Evolutionary conservation across 148 eudicot genomes (phyloP).

Genomic region (Salicornia ramosissima): DNA sequence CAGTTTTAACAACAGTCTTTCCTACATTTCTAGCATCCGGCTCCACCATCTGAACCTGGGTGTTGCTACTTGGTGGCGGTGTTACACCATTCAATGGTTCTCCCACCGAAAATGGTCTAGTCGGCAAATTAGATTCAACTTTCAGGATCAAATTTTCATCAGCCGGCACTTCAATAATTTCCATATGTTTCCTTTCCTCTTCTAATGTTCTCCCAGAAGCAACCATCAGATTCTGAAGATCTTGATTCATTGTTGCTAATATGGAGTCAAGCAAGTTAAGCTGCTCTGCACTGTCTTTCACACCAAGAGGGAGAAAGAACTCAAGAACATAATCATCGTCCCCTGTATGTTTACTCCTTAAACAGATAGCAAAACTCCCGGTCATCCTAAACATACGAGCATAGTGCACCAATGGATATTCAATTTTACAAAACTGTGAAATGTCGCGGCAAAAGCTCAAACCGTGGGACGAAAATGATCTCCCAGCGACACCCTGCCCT

Average conservation of each 20-base stretch:
- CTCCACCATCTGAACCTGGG: slow-evolving; percentile 28
- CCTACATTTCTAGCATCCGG: slow-evolving; percentile 31
- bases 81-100: slow-evolving; percentile 35
- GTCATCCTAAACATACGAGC: slow-evolving; percentile 82
- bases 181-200: slow-evolving; percentile 51
- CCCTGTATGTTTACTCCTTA: slow-evolving; percentile 71
- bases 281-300: slow-evolving; percentile 43
- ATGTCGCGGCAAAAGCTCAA: slow-evolving; percentile 72
- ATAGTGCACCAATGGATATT: slow-evolving; percentile 91
- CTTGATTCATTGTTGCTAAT: slow-evolving; percentile 54
- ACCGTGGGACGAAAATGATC: slow-evolving; percentile 60
- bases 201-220: slow-evolving; percentile 74
- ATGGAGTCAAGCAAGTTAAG: slow-evolving; percentile 52
- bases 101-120: slow-evolving; percentile 21
- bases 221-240: slow-evolving; percentile 63
- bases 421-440: slow-evolving; percentile 60
- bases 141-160: slow-evolving; percentile 44
- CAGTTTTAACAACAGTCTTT: too few species aligned
- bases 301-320: slow-evolving; percentile 66
- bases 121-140: slow-evolving; percentile 30
- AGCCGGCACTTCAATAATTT: slow-evolving; percentile 44
- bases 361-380: slow-evolving; percentile 76
- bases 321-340: slow-evolving; percentile 86
- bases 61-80: slow-evolving; percentile 18
- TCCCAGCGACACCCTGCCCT: slow-evolving; percentile 94